Conservation (phyloP, 2,329 filamentous ascomycete genomes). For the Zymoseptoria passerinii region DNA sequence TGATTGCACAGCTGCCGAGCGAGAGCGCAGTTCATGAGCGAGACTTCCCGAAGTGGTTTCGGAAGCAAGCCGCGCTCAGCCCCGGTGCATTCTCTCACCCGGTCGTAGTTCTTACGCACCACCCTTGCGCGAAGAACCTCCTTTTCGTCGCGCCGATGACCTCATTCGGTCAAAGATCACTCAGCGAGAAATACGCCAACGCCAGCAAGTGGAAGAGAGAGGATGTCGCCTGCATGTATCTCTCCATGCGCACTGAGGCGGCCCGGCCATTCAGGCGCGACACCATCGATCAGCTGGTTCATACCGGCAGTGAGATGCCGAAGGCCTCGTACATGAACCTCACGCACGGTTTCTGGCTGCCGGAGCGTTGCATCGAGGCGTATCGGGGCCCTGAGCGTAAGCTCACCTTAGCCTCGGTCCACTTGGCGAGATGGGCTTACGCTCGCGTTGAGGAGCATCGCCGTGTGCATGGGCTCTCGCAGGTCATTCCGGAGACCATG, state of each 20-base stretch:
- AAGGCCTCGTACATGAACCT: background rate
- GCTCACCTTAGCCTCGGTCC: background rate
- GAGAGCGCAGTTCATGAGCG: background rate
- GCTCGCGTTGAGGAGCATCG: background rate
- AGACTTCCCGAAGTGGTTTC: background rate
- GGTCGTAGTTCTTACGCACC: background rate
- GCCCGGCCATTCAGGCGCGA: background rate
- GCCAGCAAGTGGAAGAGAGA: background rate
- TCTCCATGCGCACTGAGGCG: background rate
- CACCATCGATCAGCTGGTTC: background rate
- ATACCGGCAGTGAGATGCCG: background rate
- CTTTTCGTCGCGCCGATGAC: background rate
- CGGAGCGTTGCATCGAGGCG: background rate
- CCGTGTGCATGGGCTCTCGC: background rate
- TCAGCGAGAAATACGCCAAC: background rate
- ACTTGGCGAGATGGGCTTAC: background rate
- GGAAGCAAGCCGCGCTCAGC: background rate
- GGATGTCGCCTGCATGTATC: background rate
- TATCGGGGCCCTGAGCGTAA: background rate
- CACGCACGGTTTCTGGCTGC: background rate
- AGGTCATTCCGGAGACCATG: background rate
- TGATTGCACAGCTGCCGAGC: background rate
- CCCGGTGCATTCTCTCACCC: background rate
- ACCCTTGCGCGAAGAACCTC: background rate
- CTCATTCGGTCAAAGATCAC: background rate